Evolutionary conservation across 768 basidiomycete species (phyloP), one percentile per base, ranked within the genome.

Genomic region (Russula earlei): DNA sequence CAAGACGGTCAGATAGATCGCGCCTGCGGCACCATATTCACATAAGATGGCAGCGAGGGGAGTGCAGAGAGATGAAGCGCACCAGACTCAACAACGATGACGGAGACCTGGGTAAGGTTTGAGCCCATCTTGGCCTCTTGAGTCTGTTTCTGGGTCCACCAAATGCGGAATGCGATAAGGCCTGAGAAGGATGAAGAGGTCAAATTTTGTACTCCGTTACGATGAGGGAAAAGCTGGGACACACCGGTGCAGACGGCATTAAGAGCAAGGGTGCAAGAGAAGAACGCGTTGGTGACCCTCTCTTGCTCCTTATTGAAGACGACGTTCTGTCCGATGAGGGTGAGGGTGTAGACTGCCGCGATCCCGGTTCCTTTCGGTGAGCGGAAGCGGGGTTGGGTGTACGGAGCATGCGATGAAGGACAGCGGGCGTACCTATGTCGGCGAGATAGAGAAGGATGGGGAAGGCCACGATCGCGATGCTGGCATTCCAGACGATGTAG

Each of bases 51-150:
- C 8, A 14, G 41, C 17, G 41, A 40, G 24, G 25, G n/a, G n/a
- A n/a, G n/a, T n/a, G 31, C 5, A n/a, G 12, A 43, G 4, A 25
- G 2, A n/a, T 19, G 44, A 15, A 33, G 52, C 56, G 46, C 40
- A 60, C 59, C 59, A 12, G 59, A 60, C 27, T 60, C 59, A 3
- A 60, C 15, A 27, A 60, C 49, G 34, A 60, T 60, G 36, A 58
- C 1, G 8, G 59, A 52, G 8, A 60, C 56, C 0, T 60, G 46
- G 8, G 27, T 20, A 17, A 60, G 59, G 47, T 25, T 60, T 22
- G 49, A 48, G 10, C 55, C 56, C 56, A 60, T 52, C 59, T 60
- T 60, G 19, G 56, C 55, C 17, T 60, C 59, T 8, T 46, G 55
- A 11, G 56, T 60, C 46, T 58, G 56, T 12, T 31, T 31, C 27